Evolutionary conservation across 139 green algal species (phyloP).

Genomic region (Bryopsis sp.): DNA sequence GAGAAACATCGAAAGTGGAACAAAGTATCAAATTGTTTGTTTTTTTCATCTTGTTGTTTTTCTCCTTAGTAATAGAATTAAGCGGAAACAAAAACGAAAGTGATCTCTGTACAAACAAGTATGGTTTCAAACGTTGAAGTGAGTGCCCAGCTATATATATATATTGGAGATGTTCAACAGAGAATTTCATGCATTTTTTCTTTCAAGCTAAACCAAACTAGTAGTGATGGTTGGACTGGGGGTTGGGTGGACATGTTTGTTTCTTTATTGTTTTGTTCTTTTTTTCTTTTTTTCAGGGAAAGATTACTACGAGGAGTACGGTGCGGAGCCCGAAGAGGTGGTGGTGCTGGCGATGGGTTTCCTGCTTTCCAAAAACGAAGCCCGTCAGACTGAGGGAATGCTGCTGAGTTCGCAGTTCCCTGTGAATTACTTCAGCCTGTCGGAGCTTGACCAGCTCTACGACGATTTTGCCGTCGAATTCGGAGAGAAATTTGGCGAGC

Average conservation of each 20-base stretch:
- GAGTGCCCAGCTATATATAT: too few species aligned
- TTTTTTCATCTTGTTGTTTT: too few species aligned
- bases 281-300: conserved; percentile 25
- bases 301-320: conserved; percentile 54
- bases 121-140: too few species aligned
- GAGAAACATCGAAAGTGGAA: too few species aligned
- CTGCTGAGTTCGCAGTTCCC: conserved; percentile 55
- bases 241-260: not conserved
- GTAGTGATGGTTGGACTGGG: not conserved
- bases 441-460: conserved; percentile 74
- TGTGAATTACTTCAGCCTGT: conserved; percentile 85
- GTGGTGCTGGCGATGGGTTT: conserved; percentile 51
- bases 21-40: too few species aligned
- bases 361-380: conserved; percentile 41
- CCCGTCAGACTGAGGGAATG: conserved; percentile 30
- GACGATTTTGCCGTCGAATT: conserved; percentile 37
- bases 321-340: conserved; percentile 36
- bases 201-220: not conserved
- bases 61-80: too few species aligned
- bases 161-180: too few species aligned
- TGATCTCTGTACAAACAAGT: too few species aligned
- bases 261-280: not conserved
- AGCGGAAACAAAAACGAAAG: too few species aligned
- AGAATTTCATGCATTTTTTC: too few species aligned
- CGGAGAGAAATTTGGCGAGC: conserved; percentile 31